Percentiles rank a stretch among this genome's conserved stretches.
Conservation (phyloP, 140 eudicot genomes). For the Senecio squalidus region DNA sequence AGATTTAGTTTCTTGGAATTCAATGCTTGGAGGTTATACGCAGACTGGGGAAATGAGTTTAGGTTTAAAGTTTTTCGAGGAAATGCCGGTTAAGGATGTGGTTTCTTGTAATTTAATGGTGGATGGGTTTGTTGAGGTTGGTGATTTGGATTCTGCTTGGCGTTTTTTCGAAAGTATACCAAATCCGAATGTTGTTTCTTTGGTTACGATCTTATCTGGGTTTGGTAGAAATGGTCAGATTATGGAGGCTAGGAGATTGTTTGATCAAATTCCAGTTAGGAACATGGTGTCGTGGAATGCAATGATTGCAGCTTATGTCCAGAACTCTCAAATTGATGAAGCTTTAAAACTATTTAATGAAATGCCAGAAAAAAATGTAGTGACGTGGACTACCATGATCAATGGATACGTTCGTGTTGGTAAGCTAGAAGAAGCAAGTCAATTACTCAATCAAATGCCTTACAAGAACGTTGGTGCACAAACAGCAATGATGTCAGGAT, state of each 20-base stretch:
- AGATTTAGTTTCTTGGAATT: slow-evolving; percentile 50
- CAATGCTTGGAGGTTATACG: slow-evolving; percentile 57
- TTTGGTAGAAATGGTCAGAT: slow-evolving; percentile 40
- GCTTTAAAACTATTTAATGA: slow-evolving; percentile 36
- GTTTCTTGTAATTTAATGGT: slow-evolving; percentile 68
- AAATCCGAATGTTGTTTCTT: slow-evolving; percentile 45
- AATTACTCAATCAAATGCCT: slow-evolving; percentile 39
- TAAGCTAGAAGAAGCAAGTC: slow-evolving; percentile 42
- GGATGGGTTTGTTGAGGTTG: slow-evolving; percentile 48
- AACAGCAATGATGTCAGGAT: slow-evolving; percentile 59
- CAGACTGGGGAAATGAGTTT: slow-evolving; percentile 41
- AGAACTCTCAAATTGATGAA: slow-evolving; percentile 35
- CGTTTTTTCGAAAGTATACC: slow-evolving; percentile 38
- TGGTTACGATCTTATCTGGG: slow-evolving; percentile 58
- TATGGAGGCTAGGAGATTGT: slow-evolving; percentile 43
- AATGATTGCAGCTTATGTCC: slow-evolving; percentile 57
- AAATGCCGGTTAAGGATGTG: slow-evolving; percentile 48
- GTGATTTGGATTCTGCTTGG: slow-evolving; percentile 45
- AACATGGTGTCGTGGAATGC: slow-evolving; percentile 72
- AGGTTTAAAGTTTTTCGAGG: slow-evolving; percentile 34
- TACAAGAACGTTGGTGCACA: slow-evolving; percentile 50
- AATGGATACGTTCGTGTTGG: slow-evolving; percentile 45
- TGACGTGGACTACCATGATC: slow-evolving; percentile 56
- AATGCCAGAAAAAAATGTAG: slow-evolving; percentile 42
- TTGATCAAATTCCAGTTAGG: slow-evolving; percentile 42